Base-by-base conservation (phyloP, 331 rosid species). In the Quercus lobata region DNA sequence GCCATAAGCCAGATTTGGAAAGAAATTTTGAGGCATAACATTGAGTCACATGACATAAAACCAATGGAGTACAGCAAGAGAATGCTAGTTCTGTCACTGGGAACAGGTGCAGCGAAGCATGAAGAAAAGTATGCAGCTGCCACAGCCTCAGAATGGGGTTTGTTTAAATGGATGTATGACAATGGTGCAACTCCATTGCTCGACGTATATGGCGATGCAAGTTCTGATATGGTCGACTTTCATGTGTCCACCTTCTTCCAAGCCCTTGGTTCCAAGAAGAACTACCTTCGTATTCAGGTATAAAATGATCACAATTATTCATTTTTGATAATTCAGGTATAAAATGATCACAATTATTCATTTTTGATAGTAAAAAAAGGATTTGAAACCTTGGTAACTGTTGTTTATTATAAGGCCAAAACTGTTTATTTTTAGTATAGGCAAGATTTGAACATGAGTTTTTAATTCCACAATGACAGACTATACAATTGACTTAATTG, bases 191-290 rank as follows among this genome's bases (percentile, higher is more conserved):
- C 19, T 6, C 76, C 65, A 12, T 54, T 73, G 37, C 21, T 54
- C 19, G 63, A 73, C 5, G 18, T 73, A 19, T 73, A 2, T 29
- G 1, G 4, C 2, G 61, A 73, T 8, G 76, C 76, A 54, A 73
- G 76, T 54, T 24, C 63, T 46, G 65, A 73, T 18, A 25, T 73
- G 62, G 76, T 73, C 18, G 76, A 73, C 37, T 73, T 27, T 5
- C 63, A 54, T 14, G n/a, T 46, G n/a, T 71, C 53, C 53, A 35
- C 72, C 53, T 6, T 68, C 53, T 68, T 68, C 53, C 53, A 35
- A 4, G 27, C 52, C 52, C 7, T 34, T 16, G 53, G 21, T 9
- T 22, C 27, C 6, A 68, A 68, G 72, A 35, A 19, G 17, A 68
- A 6, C 17, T 68, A 68, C 52, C 72, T 68, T 35, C 72, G 72